Evolutionary conservation across 2,329 filamentous ascomycete genomes (phyloP), one percentile per base, ranked within the genome.

Genomic region (Leptosphaerulina australis): DNA sequence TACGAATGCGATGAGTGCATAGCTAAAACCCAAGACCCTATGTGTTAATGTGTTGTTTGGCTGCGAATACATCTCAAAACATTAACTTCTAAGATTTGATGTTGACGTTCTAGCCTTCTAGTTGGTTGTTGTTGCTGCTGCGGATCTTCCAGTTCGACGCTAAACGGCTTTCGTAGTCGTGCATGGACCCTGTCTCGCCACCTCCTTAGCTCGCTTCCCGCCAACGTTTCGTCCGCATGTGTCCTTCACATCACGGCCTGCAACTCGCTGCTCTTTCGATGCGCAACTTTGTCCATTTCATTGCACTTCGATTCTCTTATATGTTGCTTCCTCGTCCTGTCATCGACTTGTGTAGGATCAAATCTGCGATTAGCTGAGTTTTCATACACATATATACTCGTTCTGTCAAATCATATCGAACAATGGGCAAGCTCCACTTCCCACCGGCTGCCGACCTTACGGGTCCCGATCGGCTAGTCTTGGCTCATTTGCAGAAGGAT

Each of bases 401-500:
- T 14, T 4, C 2, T 21, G 29, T 44, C 28, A 44, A 22, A 52
- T 43, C 49, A 29, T 28, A 35, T 44, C 28, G 5, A 11, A 36
- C 8, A 2, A 71, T 69, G 67, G 66, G 66, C 51, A 64, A 63
- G 35, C 55, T 71, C 4, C 59, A 64, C 30, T 69, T 68, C 35
- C 59, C 63, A 41, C 60, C 59, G 10, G 66, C 68, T 56, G 62
- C 62, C 31, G 62, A 69, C 40, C 64, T 71, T 10, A 70, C 67
- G 3, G 52, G 44, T 5, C 63, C 63, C 28, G 68, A 71, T 39
- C 66, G 63, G 20, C 47, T 70, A 34, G 66, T 71, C 14, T 26
- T 71, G 35, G 55, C 62, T 5, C 54, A 69, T 12, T 41, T 71
- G 26, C 56, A 66, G 37, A 68, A 65, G 33, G 60, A 70, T 37